A percentile compares a stretch with the other conserved stretches of the same genome.
These are phyloP conservation scores for Ophiostoma piceae DNA, from an alignment of 2,329 filamentous ascomycete species.

Conservation along the genomic window DNA sequence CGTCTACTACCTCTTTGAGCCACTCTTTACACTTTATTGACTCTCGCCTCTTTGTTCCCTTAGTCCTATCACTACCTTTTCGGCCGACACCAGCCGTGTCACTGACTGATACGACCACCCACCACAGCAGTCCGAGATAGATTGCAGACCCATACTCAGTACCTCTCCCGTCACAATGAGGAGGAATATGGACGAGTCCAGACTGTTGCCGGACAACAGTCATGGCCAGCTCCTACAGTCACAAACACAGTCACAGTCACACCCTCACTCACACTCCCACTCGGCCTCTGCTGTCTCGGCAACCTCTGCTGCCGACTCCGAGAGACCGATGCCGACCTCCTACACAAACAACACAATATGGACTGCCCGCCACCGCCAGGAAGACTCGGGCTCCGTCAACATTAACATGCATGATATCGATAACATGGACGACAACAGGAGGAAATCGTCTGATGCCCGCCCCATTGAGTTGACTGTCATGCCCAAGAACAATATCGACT, in stretches of 20 bases:
- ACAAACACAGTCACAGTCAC: background rate
- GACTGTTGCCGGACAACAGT: background rate
- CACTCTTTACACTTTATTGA: background rate
- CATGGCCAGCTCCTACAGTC: background rate
- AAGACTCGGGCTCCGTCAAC: background rate
- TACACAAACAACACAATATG: background rate
- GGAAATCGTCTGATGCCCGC: background rate
- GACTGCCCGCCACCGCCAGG: background rate
- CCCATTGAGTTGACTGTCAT: background rate
- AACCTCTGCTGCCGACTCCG: background rate
- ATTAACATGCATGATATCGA: slow-evolving; percentile 8
- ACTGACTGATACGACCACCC: slow-evolving; percentile 1
- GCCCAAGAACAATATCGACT: background rate
- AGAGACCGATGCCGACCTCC: background rate
- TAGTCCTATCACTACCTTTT: background rate
- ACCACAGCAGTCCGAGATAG: background rate
- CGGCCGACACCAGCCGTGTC: background rate
- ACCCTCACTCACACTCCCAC: background rate
- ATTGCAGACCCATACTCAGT: background rate
- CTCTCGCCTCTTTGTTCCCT: background rate
- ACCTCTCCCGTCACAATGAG: background rate
- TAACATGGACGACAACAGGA: background rate
- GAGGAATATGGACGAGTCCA: background rate
- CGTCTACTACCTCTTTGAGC: background rate
- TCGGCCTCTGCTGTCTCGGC: background rate